These are phyloP conservation scores for Spiraea crenata DNA, from an alignment of 331 rosid species.

Conservation along the genomic window DNA sequence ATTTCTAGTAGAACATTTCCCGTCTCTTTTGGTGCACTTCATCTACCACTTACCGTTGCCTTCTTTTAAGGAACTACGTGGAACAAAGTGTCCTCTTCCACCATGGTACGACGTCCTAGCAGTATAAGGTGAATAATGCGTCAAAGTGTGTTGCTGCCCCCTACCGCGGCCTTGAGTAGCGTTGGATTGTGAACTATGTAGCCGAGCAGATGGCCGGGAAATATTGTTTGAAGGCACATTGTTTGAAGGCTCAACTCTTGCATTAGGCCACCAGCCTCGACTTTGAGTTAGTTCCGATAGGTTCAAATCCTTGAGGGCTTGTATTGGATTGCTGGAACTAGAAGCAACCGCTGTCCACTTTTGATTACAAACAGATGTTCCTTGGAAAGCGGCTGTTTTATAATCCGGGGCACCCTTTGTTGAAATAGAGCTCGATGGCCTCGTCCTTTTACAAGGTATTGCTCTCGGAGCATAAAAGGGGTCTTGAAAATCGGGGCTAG, in stretches of 20 bases:
- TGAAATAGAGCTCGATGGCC: not conserved
- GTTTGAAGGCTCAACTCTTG: not conserved
- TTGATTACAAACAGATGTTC: not conserved
- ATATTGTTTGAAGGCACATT: not conserved
- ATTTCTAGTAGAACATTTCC: not conserved
- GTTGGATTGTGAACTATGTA: not conserved
- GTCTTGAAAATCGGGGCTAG: not conserved
- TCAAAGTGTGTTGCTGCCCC: not conserved
- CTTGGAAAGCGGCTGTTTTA: not conserved
- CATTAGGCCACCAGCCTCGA: not conserved
- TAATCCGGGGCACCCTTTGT: not conserved
- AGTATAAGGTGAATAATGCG: not conserved
- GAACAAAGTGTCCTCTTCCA: not conserved
- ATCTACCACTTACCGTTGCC: not conserved
- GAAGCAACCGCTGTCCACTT: not conserved
- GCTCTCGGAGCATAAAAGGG: not conserved
- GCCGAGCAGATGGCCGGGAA: constrained; percentile 4
- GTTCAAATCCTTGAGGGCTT: not conserved
- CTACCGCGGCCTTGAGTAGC: not conserved
- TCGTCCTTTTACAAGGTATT: not conserved
- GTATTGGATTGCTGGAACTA: not conserved
- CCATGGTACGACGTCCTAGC: not conserved
- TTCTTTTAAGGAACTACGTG: not conserved
- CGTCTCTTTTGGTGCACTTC: too few relatives aligned
- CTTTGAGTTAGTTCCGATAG: not conserved